Evolutionary conservation across 2,329 filamentous ascomycete species (phyloP).

Genomic region (Aspergillus vadensis): DNA sequence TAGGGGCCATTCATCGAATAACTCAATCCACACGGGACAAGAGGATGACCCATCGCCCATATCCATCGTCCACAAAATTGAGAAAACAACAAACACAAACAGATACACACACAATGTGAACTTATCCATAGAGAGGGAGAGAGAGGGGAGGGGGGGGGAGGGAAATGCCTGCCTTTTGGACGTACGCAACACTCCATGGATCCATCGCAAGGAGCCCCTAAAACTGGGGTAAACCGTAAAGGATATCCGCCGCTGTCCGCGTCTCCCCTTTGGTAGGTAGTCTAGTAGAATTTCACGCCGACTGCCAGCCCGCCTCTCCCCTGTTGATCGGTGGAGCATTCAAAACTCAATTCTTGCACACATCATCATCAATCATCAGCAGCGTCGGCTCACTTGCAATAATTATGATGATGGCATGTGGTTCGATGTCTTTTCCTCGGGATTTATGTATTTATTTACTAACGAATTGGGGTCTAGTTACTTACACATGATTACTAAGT

Average conservation of each 20-base stretch:
- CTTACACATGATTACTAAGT: background rate
- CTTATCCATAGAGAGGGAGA: too few species aligned
- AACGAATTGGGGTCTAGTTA: background rate
- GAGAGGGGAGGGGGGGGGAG: background rate
- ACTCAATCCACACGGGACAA: too few species aligned
- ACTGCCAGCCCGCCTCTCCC: constrained; percentile 13
- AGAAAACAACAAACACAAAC: too few species aligned
- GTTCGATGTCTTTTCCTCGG: background rate
- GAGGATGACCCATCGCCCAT: too few species aligned
- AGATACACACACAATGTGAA: too few species aligned
- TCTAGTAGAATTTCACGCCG: background rate
- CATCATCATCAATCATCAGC: background rate
- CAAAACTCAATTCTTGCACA: constrained; percentile 2
- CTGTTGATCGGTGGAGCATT: constrained; percentile 26
- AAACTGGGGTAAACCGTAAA: background rate
- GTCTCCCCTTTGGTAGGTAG: background rate
- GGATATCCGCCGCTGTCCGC: background rate
- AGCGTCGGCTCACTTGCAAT: background rate
- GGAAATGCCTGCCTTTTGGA: background rate
- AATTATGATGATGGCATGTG: background rate
- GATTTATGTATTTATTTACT: background rate
- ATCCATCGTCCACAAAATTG: too few species aligned
- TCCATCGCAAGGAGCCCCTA: background rate
- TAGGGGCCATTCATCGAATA: too few species aligned
- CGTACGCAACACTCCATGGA: background rate